A percentile compares a stretch with the other conserved stretches of the same genome.
Conservation (phyloP, 176 grass and related monocot species). For the Triticum monococcum region DNA sequence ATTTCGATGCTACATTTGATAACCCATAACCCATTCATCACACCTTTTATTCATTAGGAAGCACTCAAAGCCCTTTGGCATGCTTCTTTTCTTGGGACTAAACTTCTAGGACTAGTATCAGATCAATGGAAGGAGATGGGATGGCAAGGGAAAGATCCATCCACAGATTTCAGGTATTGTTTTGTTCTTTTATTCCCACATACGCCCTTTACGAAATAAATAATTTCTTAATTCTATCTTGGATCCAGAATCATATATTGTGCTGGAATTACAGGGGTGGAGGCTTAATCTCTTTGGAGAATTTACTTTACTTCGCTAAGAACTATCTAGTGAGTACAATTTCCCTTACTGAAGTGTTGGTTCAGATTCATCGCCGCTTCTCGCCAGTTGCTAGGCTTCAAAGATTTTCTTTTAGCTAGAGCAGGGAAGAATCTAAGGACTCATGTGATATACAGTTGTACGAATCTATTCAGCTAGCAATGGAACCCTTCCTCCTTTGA, state of each 20-base stretch:
- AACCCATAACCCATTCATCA: not conserved
- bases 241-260: slow-evolving; percentile 16
- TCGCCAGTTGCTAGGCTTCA: not conserved
- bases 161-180: slow-evolving; percentile 74
- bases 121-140: slow-evolving; percentile 91
- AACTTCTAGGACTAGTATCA: slow-evolving; percentile 66
- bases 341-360: not conserved
- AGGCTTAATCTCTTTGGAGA: slow-evolving; percentile 87
- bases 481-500: not conserved
- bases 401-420: not conserved
- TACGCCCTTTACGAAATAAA: not conserved
- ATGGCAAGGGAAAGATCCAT: slow-evolving; percentile 88
- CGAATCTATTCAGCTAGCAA: not conserved
- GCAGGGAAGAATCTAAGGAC: not conserved
- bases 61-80: slow-evolving; percentile 65
- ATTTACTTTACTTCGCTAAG: slow-evolving; percentile 69
- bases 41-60: slow-evolving; percentile 57
- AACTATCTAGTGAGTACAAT: slow-evolving; percentile 55
- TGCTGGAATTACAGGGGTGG: slow-evolving; percentile 60
- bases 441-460: not conserved
- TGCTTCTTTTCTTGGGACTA: slow-evolving; percentile 61
- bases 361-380: not conserved
- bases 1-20: slow-evolving; percentile 10
- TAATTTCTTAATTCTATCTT: slow-evolving; percentile 13
- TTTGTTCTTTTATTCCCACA: not conserved